A percentile compares a stretch with the other conserved stretches of the same genome.
These are phyloP conservation scores for Pseudocercospora ulei DNA, from an alignment of 2,329 filamentous ascomycete species.

Conservation along the genomic window DNA sequence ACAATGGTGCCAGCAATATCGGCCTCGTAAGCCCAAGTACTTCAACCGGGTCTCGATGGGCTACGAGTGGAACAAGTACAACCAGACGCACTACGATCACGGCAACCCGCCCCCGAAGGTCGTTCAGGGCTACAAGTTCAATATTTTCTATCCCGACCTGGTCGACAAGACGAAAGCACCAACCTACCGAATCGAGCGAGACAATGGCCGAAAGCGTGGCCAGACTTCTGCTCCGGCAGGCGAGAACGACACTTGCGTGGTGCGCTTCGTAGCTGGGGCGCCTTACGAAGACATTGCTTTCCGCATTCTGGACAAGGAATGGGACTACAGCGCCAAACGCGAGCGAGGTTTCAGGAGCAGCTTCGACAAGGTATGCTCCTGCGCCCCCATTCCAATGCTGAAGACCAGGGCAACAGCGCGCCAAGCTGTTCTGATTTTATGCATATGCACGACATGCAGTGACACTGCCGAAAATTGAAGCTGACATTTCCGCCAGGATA, in stretches of 20 bases:
- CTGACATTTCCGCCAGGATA: conserved; percentile 54
- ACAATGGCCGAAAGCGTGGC: conserved; percentile 77
- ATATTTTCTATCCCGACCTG: conserved; percentile 96
- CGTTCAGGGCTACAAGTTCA: conserved; percentile 98
- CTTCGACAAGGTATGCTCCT: conserved; percentile 76
- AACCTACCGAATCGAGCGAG: conserved; percentile 89
- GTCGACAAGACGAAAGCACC: conserved; percentile 91
- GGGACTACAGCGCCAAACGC: conserved; percentile 94
- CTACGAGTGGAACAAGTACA: conserved; percentile 99
- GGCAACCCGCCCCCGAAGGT: conserved; percentile 97
- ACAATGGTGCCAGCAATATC: conserved; percentile 74
- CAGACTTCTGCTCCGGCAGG: conserved; percentile 89
- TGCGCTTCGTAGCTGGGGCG: conserved; percentile 87
- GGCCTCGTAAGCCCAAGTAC: conserved; percentile 84
- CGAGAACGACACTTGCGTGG: conserved; percentile 93
- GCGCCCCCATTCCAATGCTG: conserved; percentile 1
- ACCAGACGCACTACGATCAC: conserved; percentile 98
- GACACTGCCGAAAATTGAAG: conserved; percentile 16
- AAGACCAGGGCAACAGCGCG: conserved; percentile 3
- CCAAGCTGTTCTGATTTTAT: conserved; percentile 2
- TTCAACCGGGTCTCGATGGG: conserved; percentile 99
- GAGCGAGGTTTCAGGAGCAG: conserved; percentile 92
- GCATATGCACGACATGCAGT: conserved; percentile 14
- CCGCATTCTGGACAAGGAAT: conserved; percentile 93
- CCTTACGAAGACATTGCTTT: conserved; percentile 97